Base-by-base conservation (phyloP, 1,139 yeast species). In the Hansenula anomala region DNA sequence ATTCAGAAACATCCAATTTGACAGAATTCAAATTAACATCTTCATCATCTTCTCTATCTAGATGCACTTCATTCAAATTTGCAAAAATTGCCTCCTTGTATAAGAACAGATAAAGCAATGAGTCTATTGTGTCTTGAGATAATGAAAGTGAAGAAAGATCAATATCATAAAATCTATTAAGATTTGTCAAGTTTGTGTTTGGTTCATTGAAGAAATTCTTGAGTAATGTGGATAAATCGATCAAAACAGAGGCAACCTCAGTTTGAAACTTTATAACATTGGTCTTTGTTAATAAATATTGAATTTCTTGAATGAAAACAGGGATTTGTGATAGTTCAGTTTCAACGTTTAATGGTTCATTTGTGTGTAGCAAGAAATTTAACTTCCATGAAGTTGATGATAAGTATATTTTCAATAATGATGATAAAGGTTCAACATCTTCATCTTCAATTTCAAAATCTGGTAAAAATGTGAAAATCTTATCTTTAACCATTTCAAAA, bases 11-110 rank as follows among this genome's bases (percentile, higher is more conserved):
- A 1, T 54, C 56, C 14, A 47, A 49, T 16, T 49, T 48, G 42
- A 58, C 48, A 18, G 69, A 70, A 38, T 66, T 74, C 41, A 71
- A 70, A 45, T 73, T 71, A 4, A 79, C 84, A 49, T 71, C 81
- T 56, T 82, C 89, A 28, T 70, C 69, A 29, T 69, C 78, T 19
- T 61, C 64, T 51, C 86, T 68, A 27, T 77, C 83, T 39, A 82
- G 57, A 12, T 68, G 66, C 4, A 69, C 53, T 0, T 58, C 61
- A 11, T 48, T 25, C 6, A 62, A 49, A 36, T 50, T 50, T 3
- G 68, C 56, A 25, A 59, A 47, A 33, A 63, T 63, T 18, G 63
- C 54, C 40, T 66, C 64, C 45, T 64, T 41, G 33, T 53, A 51
- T 47, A 56, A 54, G 36, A 52, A 68, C 18, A 46, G 39, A 37